Evolutionary conservation across 345 rosid species (phyloP).

Genomic region (Acer yangbiense): DNA sequence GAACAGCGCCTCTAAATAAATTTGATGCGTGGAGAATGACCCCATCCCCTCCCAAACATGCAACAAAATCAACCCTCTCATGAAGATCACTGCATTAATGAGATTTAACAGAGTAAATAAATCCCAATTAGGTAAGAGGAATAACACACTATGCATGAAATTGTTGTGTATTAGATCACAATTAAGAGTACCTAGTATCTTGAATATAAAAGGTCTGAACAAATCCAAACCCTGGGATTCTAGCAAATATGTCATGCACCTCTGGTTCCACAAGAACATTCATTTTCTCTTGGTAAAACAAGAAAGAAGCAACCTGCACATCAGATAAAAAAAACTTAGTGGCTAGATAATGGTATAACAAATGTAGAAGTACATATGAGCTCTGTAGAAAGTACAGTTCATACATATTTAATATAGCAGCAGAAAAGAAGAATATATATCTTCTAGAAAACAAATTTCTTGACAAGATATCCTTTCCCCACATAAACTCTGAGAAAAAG

Average conservation of each 20-base stretch:
- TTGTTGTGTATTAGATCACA: neutral
- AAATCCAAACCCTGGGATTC: constrained; percentile 97
- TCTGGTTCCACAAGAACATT: constrained; percentile 96
- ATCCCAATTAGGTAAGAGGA: constrained; percentile 12
- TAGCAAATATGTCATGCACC: constrained; percentile 93
- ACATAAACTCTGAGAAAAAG: neutral
- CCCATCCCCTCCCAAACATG: constrained; percentile 98
- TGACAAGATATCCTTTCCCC: neutral
- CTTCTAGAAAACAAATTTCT: neutral
- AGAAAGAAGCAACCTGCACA: constrained; percentile 81
- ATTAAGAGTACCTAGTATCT: constrained; percentile 74
- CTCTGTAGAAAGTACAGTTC: neutral
- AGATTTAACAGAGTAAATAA: constrained; percentile 13
- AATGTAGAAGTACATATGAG: neutral
- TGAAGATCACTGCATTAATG: constrained; percentile 77
- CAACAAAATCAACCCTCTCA: constrained; percentile 96
- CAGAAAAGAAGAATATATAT: neutral
- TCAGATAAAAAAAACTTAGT: constrained; percentile 16
- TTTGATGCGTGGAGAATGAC: constrained; percentile 96
- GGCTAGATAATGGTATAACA: neutral
- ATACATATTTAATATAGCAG: neutral
- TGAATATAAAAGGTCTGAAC: constrained; percentile 96
- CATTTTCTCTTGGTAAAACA: constrained; percentile 94
- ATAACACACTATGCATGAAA: constrained; percentile 9
- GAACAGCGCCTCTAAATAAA: constrained; percentile 88